Percentiles rank a stretch among this genome's conserved stretches.
Evolutionary conservation across 805 yeast species (phyloP).

Genomic region (Ogataea angusta): DNA sequence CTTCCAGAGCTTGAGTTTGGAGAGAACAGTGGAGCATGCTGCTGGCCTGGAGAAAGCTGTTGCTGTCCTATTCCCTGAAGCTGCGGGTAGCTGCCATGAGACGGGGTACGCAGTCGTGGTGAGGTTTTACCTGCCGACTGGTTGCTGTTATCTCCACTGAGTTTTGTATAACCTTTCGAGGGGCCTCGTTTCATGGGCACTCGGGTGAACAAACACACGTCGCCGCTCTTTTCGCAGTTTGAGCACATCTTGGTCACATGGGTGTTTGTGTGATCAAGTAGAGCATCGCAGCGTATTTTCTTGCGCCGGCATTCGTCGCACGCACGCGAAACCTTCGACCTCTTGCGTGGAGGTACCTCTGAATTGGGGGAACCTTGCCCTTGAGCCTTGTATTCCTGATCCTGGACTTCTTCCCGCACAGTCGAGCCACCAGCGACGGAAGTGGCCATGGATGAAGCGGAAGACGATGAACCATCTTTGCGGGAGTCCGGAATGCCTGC

Average conservation of each 20-base stretch:
- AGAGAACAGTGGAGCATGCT: conserved; percentile 4
- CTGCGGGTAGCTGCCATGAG: conserved; percentile 13
- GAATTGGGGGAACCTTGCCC: background rate
- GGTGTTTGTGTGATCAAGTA: conserved; percentile 41
- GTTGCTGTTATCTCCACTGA: conserved; percentile 42
- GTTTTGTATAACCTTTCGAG: conserved; percentile 54
- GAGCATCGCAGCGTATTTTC: conserved; percentile 69
- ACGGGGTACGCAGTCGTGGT: conserved; percentile 3
- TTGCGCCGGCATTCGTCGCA: conserved; percentile 78
- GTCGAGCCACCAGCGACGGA: conserved; percentile 1
- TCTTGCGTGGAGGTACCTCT: conserved; percentile 41
- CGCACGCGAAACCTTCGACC: conserved; percentile 75
- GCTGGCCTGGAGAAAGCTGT: conserved; percentile 14
- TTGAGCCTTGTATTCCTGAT: background rate
- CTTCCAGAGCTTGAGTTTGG: conserved; percentile 1
- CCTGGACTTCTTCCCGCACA: background rate
- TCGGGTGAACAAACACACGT: conserved; percentile 63
- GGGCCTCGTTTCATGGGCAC: conserved; percentile 80
- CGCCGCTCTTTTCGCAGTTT: conserved; percentile 59
- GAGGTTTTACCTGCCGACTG: conserved; percentile 26
- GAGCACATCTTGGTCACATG: conserved; percentile 54
- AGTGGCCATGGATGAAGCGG: conserved; percentile 8
- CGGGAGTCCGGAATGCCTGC: background rate
- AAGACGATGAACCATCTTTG: conserved; percentile 2
- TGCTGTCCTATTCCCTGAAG: conserved; percentile 12